Base-by-base conservation (phyloP, 2,329 filamentous ascomycete genomes). In the Epichloe coenophiala region DNA sequence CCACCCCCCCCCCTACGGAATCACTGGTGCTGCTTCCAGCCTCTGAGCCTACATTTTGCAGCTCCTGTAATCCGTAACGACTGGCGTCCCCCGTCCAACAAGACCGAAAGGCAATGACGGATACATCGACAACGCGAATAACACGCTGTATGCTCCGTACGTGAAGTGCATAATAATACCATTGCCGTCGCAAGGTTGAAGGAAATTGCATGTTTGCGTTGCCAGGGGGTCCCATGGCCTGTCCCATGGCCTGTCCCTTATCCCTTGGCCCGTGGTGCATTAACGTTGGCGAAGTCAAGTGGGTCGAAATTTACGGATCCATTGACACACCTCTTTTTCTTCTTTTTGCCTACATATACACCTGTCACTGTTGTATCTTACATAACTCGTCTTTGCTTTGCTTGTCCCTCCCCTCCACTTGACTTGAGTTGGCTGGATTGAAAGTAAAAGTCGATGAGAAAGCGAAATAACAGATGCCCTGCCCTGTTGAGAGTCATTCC, bases 281-380 rank as follows among this genome's bases (percentile, higher is more conserved):
- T 45, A 47, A 48, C 43, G 36, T 56, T 59, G 58, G 56, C 56
- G 51, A 47, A 36, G 57, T 59, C 35, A 48, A 45, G 57, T 60
- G 57, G 59, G 58, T 43, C 53, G 55, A 58, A 56, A 57, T 59
- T 59, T 51, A 55, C 52, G 55, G 53, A 48, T 53, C 49, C 52
- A 48, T 50, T 43, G 40, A 54, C 56, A 27, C 49, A 51, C 52
- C 23, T 27, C 23, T 27, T 27, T 27, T 27, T 27, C 23, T 8
- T 27, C 23, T 27, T 27, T 27, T 27, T 27, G 23, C 23, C 2
- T 2, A 27, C 23, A 8, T 27, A 23, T 17, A 17, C 17, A 17
- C 17, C 17, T 17, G 17, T 17, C 17, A 17, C 17, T 17, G 17
- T 17, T 17, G 17, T 17, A 17, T 17, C 17, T 17, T 1, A 17